Conservation (phyloP, 2,329 filamentous ascomycete genomes). For the Colletotrichum cordylinicola region DNA sequence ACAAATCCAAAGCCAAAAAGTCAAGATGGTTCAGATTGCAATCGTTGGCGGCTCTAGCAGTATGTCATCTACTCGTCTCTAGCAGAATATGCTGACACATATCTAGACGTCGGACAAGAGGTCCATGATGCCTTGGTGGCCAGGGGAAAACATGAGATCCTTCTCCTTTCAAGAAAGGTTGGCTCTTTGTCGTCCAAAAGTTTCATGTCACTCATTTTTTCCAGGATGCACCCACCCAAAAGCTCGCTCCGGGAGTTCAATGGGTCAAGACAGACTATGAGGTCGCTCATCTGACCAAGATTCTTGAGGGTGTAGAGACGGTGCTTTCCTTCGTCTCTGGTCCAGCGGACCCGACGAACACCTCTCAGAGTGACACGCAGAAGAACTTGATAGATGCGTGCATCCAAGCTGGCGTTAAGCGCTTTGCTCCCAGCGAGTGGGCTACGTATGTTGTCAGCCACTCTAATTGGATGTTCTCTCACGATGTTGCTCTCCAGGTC, state of each 20-base stretch:
- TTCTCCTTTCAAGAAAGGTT: slow-evolving; percentile 54
- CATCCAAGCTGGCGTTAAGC: slow-evolving; percentile 62
- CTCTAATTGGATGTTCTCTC: background rate
- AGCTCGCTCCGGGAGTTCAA: slow-evolving; percentile 31
- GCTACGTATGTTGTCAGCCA: slow-evolving; percentile 35
- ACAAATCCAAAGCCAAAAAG: background rate
- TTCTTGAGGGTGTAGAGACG: slow-evolving; percentile 53
- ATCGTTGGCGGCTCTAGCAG: slow-evolving; percentile 27
- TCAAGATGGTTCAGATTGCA: slow-evolving; percentile 28
- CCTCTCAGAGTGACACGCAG: slow-evolving; percentile 55
- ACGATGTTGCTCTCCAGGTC: background rate
- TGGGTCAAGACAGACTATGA: slow-evolving; percentile 52
- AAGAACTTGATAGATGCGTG: slow-evolving; percentile 64
- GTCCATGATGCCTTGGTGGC: slow-evolving; percentile 55
- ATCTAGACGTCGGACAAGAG: slow-evolving; percentile 56
- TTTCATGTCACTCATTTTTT: accelerated
- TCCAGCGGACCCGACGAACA: slow-evolving; percentile 24
- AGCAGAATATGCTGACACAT: background rate
- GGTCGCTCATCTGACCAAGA: slow-evolving; percentile 39
- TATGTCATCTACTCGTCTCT: background rate
- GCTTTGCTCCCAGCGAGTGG: slow-evolving; percentile 69
- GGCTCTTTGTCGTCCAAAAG: background rate
- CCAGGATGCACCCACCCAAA: slow-evolving; percentile 27
- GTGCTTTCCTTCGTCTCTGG: slow-evolving; percentile 56
- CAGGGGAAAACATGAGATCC: slow-evolving; percentile 56